Evolutionary conservation across 78 protist species (phyloP).

Genomic region (Speleostelium caveatum): DNA sequence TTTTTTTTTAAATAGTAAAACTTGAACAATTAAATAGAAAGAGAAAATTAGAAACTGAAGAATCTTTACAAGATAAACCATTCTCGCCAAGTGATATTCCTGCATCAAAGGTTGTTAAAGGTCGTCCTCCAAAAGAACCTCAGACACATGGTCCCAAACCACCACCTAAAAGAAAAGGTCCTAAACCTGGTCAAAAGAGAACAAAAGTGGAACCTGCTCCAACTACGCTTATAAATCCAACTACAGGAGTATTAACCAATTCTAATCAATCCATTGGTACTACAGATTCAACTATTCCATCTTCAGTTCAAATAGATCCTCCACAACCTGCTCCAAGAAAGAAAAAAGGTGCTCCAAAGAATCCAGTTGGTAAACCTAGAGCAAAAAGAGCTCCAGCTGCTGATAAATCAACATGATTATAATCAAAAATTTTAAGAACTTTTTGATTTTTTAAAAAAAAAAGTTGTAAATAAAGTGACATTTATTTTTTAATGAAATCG

Average conservation of each 20-base stretch:
- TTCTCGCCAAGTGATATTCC: constrained; percentile 79
- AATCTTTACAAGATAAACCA: constrained; percentile 46
- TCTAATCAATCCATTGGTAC: background rate
- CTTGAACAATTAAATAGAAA: constrained; percentile 37
- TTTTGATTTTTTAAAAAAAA: too few relatives aligned
- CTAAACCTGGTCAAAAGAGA: constrained; percentile 53
- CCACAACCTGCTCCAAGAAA: background rate
- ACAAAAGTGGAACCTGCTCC: background rate
- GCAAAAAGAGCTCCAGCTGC: too few relatives aligned
- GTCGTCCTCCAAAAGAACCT: constrained; percentile 43
- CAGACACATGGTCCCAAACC: constrained; percentile 14
- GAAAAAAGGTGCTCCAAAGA: background rate
- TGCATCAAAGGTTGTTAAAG: constrained; percentile 15
- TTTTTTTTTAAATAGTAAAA: background rate
- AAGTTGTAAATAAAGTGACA: too few relatives aligned
- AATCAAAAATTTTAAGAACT: too few relatives aligned
- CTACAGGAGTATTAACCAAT: too few relatives aligned
- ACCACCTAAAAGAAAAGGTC: constrained; percentile 61
- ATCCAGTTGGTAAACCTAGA: background rate
- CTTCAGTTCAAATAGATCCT: background rate
- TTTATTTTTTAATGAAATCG: too few relatives aligned
- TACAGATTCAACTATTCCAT: background rate
- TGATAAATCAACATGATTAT: too few relatives aligned
- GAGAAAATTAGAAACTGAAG: constrained; percentile 24
- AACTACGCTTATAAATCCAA: background rate